Conservation (phyloP, 495 filamentous ascomycete genomes). For the Cryomyces minteri region DNA sequence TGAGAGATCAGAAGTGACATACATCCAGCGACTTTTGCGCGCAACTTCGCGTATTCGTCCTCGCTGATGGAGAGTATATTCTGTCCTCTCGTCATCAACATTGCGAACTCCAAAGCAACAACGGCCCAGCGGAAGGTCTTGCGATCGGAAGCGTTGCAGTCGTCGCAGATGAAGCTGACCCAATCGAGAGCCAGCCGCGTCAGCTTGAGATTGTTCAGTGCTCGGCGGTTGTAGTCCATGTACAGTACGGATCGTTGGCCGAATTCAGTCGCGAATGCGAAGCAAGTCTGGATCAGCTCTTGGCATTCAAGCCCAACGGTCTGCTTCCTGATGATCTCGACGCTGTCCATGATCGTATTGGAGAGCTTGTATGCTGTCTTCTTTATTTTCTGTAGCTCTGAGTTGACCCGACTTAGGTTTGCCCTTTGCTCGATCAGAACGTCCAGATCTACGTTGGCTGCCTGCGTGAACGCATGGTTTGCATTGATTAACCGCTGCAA, state of each 20-base stretch:
- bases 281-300: conserved; percentile 95
- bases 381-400: conserved; percentile 85
- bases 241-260: conserved; percentile 82
- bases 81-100: conserved; percentile 85
- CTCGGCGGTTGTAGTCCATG: conserved; percentile 81
- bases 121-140: conserved; percentile 97
- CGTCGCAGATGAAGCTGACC: conserved; percentile 95
- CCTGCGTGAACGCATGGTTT: conserved; percentile 52
- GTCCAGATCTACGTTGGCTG: conserved; percentile 62
- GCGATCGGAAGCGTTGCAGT: conserved; percentile 84
- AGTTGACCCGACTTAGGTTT: conserved; percentile 80
- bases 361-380: conserved; percentile 90
- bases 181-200: conserved; percentile 88
- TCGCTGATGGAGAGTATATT: conserved; percentile 80
- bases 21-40: conserved; percentile 83
- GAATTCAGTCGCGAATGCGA: conserved; percentile 95
- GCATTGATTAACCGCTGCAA: conserved; percentile 62
- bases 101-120: conserved; percentile 83
- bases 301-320: conserved; percentile 74
- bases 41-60: conserved; percentile 60
- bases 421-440: conserved; percentile 83
- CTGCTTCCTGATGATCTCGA: conserved; percentile 76
- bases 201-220: conserved; percentile 91
- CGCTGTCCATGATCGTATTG: conserved; percentile 99
- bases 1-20: conserved; percentile 97